Conservation (phyloP, 2,329 filamentous ascomycete genomes). For the Chrysoporthe deuterocubensis region DNA sequence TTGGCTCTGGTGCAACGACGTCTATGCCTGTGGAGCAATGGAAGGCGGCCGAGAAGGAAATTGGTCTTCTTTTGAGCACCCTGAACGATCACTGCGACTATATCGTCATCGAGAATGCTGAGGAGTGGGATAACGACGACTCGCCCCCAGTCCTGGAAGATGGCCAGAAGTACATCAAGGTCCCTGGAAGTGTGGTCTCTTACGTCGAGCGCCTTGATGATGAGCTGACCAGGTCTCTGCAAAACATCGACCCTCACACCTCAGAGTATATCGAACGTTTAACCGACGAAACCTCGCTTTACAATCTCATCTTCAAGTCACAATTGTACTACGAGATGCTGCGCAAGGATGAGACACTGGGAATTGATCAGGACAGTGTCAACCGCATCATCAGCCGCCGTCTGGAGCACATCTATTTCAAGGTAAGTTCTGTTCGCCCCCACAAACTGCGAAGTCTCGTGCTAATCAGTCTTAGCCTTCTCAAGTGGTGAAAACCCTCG, state of each 20-base stretch:
- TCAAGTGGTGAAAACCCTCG: conserved; percentile 89
- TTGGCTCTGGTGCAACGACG: conserved; percentile 74
- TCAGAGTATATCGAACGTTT: conserved; percentile 97
- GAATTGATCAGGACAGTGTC: conserved; percentile 80
- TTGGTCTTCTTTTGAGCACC: conserved; percentile 74
- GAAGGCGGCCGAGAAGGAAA: conserved; percentile 91
- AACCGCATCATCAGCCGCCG: conserved; percentile 94
- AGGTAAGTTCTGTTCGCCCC: conserved; percentile 55
- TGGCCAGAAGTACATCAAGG: conserved; percentile 82
- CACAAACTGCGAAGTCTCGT: neutral
- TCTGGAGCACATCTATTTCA: conserved; percentile 98
- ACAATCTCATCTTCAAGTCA: conserved; percentile 88
- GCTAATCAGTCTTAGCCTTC: conserved; percentile 63
- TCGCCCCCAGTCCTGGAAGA: conserved; percentile 77
- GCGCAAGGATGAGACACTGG: conserved; percentile 69
- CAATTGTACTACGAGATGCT: conserved; percentile 87
- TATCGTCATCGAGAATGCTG: conserved; percentile 86
- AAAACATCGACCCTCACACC: conserved; percentile 97
- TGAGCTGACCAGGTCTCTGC: conserved; percentile 94
- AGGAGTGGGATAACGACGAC: conserved; percentile 99
- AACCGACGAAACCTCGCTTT: conserved; percentile 86
- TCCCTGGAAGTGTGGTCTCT: conserved; percentile 92
- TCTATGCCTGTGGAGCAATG: conserved; percentile 96
- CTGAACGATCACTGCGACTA: conserved; percentile 81
- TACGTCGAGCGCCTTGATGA: conserved; percentile 95